These are phyloP conservation scores for Trichoderma pleuroti DNA, from an alignment of 2,329 filamentous ascomycete genomes.

Conservation along the genomic window DNA sequence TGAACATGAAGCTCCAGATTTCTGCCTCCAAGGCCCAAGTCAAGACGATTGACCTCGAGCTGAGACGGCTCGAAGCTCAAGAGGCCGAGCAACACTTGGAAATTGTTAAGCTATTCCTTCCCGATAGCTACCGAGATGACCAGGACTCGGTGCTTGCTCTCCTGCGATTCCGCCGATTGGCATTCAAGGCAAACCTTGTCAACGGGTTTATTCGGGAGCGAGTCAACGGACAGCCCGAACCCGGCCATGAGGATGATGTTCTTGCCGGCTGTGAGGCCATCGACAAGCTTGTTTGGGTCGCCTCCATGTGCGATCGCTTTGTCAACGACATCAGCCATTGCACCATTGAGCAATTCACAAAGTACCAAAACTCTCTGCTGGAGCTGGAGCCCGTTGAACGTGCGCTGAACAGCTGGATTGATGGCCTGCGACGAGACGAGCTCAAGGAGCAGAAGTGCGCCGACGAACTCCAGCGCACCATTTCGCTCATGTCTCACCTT, in stretches of 20 bases:
- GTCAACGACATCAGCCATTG: constrained; percentile 76
- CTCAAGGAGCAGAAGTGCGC: constrained; percentile 81
- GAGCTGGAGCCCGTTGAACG: constrained; percentile 91
- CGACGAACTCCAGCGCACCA: constrained; percentile 75
- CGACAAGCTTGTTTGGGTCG: constrained; percentile 82
- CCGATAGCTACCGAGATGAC: constrained; percentile 76
- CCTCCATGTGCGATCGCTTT: constrained; percentile 79
- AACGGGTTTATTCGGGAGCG: constrained; percentile 76
- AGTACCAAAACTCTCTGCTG: constrained; percentile 74
- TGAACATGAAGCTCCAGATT: constrained; percentile 89
- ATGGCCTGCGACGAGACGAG: constrained; percentile 77
- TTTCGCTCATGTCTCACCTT: constrained; percentile 83
- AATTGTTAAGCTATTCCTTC: constrained; percentile 85
- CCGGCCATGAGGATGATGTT: constrained; percentile 71
- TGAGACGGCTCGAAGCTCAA: constrained; percentile 81
- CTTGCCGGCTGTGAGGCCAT: constrained; percentile 77
- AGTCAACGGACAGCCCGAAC: constrained; percentile 63
- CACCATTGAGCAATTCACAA: constrained; percentile 71
- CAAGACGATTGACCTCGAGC: constrained; percentile 89
- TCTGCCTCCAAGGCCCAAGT: constrained; percentile 88
- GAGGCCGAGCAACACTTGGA: constrained; percentile 84
- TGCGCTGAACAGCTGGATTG: constrained; percentile 83
- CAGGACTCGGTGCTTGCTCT: constrained; percentile 84
- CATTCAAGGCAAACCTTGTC: constrained; percentile 81
- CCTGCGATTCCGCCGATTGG: constrained; percentile 80